Conservation (phyloP, 2,329 filamentous ascomycete genomes). For the Neoarthrinium moseri region DNA sequence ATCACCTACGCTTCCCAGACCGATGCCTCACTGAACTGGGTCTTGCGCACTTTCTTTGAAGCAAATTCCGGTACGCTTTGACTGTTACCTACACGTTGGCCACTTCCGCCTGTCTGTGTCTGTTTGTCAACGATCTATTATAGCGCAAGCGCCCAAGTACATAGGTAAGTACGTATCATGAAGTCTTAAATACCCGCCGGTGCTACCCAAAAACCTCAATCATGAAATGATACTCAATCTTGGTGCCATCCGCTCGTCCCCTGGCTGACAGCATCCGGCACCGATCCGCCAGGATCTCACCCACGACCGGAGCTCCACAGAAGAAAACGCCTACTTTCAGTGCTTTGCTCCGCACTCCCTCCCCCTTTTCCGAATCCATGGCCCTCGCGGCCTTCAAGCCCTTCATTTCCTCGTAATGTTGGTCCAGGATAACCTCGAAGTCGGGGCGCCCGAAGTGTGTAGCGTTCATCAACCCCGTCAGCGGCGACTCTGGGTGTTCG, state of each 20-base stretch:
- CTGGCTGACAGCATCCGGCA: slow-evolving; percentile 49
- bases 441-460: slow-evolving; percentile 56
- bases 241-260: slow-evolving; percentile 48
- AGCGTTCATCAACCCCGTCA: slow-evolving; percentile 52
- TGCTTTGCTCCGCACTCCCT: slow-evolving; percentile 28
- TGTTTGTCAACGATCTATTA: no score
- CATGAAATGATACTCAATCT: slow-evolving; percentile 56
- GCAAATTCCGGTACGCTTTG: no score
- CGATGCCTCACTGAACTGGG: no score
- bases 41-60: no score
- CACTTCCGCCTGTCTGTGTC: no score
- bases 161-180: no score
- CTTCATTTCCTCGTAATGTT: slow-evolving; percentile 53
- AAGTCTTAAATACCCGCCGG: no score
- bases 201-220: slow-evolving; percentile 54
- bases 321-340: slow-evolving; percentile 56
- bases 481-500: slow-evolving; percentile 47
- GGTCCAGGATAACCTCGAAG: slow-evolving; percentile 49
- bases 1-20: no score
- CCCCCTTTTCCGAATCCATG: slow-evolving; percentile 5
- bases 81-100: no score
- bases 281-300: slow-evolving; percentile 53
- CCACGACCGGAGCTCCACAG: slow-evolving; percentile 55
- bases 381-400: slow-evolving; percentile 26
- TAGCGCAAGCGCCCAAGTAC: no score